Conservation (phyloP, 768 basidiomycete genomes). For the Xerocomellus intermedius region DNA sequence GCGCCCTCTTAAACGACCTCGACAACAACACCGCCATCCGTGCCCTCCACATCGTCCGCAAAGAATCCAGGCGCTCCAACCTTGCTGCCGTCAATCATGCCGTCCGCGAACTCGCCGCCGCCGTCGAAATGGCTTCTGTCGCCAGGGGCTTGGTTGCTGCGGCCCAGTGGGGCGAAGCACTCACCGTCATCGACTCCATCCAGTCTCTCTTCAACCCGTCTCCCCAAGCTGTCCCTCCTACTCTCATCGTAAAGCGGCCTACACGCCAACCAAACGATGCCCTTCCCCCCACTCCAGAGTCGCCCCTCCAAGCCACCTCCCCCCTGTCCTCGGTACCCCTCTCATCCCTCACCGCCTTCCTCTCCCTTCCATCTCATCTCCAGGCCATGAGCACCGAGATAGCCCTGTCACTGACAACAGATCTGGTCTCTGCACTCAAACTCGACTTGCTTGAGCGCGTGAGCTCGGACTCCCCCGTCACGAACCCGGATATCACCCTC, state of each 20-base stretch:
- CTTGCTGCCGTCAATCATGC: conserved; percentile 60
- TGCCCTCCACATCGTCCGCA: conserved; percentile 72
- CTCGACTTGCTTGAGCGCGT: conserved; percentile 63
- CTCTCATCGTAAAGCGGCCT: conserved; percentile 1
- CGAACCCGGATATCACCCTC: conserved; percentile 43
- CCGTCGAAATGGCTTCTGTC: conserved; percentile 75
- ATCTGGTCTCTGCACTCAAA: conserved; percentile 70
- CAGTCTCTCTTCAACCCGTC: conserved; percentile 52
- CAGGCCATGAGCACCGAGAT: conserved; percentile 73
- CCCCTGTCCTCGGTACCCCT: conserved; percentile 48
- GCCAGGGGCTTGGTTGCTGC: conserved; percentile 72
- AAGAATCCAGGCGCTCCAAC: conserved; percentile 59
- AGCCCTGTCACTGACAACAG: conserved; percentile 69
- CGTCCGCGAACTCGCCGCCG: conserved; percentile 60
- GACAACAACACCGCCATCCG: conserved; percentile 75
- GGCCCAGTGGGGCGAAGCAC: conserved; percentile 86
- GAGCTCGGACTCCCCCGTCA: conserved; percentile 18
- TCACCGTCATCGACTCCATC: conserved; percentile 70
- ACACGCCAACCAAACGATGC: conserved; percentile 17
- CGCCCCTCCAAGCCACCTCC: conserved; percentile 28
- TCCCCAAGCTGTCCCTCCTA: no score
- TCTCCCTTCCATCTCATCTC: conserved; percentile 73
- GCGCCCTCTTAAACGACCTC: conserved; percentile 68
- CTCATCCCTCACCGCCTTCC: conserved; percentile 67
- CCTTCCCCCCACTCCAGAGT: conserved; percentile 37